These are phyloP conservation scores for Boletus sp. DNA, from an alignment of 768 basidiomycete species.

Conservation along the genomic window DNA sequence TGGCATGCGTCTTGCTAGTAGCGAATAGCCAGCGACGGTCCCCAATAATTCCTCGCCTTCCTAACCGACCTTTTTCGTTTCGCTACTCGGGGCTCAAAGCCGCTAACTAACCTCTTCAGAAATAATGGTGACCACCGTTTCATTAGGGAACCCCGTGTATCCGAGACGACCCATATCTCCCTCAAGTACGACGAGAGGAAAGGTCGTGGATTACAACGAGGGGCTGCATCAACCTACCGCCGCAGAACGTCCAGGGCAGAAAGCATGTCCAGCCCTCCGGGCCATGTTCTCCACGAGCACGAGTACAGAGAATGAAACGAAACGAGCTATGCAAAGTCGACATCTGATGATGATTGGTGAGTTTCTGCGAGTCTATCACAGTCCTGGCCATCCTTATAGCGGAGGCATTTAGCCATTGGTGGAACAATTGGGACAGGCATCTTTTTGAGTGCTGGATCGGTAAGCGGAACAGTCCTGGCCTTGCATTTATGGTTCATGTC, in stretches of 20 bases:
- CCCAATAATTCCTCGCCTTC: neutral
- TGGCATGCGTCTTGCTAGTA: neutral
- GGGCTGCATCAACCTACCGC: neutral
- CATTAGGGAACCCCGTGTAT: neutral
- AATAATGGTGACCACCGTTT: neutral
- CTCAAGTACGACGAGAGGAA: neutral
- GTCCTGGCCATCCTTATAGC: neutral
- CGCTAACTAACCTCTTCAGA: neutral
- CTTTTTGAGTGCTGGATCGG: slow-evolving; percentile 57
- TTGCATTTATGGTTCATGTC: neutral
- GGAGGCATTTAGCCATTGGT: slow-evolving; percentile 41
- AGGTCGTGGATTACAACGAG: neutral
- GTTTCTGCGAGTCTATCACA: neutral
- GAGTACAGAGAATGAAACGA: slow-evolving; percentile 26
- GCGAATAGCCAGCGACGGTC: slow-evolving; percentile 2
- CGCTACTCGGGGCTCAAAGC: neutral
- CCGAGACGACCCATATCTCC: neutral
- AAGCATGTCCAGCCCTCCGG: neutral
- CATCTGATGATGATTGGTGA: slow-evolving; percentile 43
- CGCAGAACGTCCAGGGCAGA: neutral
- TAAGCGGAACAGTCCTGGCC: slow-evolving; percentile 17
- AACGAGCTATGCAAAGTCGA: slow-evolving; percentile 39
- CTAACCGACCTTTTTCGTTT: neutral
- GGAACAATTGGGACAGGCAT: slow-evolving; percentile 61
- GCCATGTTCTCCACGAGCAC: slow-evolving; percentile 7